Evolutionary conservation across 176 grass and related monocot species (phyloP).

Genomic region (Oryza glumipatula): DNA sequence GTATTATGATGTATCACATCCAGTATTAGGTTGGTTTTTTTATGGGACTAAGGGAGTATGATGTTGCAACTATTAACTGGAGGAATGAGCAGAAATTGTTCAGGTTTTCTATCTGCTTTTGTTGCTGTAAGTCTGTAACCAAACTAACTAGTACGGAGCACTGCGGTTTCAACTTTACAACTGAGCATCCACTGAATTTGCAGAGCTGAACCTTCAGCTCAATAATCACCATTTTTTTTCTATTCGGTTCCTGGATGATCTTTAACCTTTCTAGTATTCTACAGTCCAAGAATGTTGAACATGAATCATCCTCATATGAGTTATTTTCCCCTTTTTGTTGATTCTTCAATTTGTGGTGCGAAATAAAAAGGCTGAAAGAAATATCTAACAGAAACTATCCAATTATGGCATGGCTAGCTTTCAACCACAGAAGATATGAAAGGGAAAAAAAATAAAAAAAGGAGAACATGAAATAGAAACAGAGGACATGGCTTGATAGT

Average conservation of each 20-base stretch:
- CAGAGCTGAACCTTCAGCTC: not conserved
- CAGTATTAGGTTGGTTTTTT: no score
- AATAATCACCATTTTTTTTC: conserved; percentile 1
- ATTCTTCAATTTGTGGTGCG: not conserved
- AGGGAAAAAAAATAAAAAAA: not conserved
- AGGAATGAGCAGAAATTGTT: not conserved
- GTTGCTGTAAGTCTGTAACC: not conserved
- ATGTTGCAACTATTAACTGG: not conserved
- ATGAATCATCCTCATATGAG: not conserved
- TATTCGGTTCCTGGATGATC: not conserved
- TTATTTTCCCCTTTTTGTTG: not conserved
- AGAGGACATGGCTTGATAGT: conserved; percentile 14
- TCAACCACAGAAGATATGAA: not conserved
- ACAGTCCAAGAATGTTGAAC: not conserved
- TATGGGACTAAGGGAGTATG: not conserved
- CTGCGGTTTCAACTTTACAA: not conserved
- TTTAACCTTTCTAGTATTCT: not conserved
- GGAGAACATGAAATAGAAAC: not conserved
- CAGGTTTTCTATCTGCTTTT: not conserved
- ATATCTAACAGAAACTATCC: conserved; percentile 11
- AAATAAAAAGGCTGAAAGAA: not conserved
- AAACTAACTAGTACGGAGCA: not conserved
- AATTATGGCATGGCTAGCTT: not conserved
- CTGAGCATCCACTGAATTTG: conserved; percentile 10
- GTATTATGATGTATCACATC: no score